Conservation (phyloP, 768 basidiomycete species). For the Boletus patriciae region DNA sequence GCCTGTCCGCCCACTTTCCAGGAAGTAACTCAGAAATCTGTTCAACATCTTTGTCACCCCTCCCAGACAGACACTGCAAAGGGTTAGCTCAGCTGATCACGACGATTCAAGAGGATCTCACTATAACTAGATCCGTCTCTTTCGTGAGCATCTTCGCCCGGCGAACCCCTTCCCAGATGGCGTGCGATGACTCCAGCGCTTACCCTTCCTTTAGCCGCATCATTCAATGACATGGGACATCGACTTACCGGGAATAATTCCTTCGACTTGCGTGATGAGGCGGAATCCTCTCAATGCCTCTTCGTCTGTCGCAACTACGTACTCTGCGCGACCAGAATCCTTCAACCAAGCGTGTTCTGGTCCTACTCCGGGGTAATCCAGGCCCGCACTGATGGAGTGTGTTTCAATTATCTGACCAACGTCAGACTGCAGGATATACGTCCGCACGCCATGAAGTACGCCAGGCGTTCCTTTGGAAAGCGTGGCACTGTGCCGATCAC, state of each 20-base stretch:
- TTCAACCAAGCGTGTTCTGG: conserved; percentile 98
- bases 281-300: conserved; percentile 92
- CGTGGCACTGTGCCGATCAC: conserved; percentile 89
- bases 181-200: conserved; percentile 96
- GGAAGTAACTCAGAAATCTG: conserved; percentile 94
- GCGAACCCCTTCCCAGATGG: conserved; percentile 88
- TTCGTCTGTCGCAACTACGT: conserved; percentile 91
- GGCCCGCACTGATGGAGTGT: conserved; percentile 93
- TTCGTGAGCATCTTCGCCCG: conserved; percentile 82
- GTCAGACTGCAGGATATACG: conserved; percentile 87
- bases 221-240: not conserved
- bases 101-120: conserved; percentile 43
- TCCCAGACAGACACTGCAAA: conserved; percentile 82
- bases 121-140: conserved; percentile 87
- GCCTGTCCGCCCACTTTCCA: conserved; percentile 86
- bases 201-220: conserved; percentile 5
- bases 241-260: conserved; percentile 87
- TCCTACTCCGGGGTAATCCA: conserved; percentile 97
- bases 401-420: conserved; percentile 96
- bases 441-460: conserved; percentile 93
- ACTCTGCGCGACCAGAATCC: conserved; percentile 91
- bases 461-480: conserved; percentile 89
- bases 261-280: conserved; percentile 87
- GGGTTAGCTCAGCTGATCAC: conserved; percentile 10
- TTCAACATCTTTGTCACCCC: conserved; percentile 98